Evolutionary conservation across 2,329 filamentous ascomycete species (phyloP), one percentile per base, ranked within the genome.

Genomic region (Trichophyton benhamiae): DNA sequence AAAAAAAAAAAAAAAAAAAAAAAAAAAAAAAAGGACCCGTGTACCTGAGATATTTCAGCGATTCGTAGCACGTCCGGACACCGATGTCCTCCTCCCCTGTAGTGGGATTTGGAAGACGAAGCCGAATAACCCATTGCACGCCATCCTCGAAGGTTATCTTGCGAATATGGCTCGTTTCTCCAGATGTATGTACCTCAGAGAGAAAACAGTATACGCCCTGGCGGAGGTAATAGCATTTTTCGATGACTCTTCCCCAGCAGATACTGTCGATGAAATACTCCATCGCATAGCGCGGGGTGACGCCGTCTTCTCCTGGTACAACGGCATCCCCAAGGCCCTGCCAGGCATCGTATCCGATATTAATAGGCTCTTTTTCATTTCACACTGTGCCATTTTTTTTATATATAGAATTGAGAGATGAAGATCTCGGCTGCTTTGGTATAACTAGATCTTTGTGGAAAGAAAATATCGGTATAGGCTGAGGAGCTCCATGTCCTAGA

Each of bases 81-180:
- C 22, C 22, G 17, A 8, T 17, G 20, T 48, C 44, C 22, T 48
- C 20, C 6, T 25, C 7, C 7, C 41, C 41, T n/a, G 15, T 15
- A 15, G 15, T n/a, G 15, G 41, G 41, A n/a, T 7, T 15, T 20
- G 44, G 44, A 52, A 46, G 17, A 8, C 61, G 59, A 11, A 60
- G 17, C 33, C 61, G 60, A 13, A 44, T 17, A 20, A 63, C 58
- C 61, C 61, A 63, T 20, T 20, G 49, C n/a, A 57, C 27, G 4
- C 42, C 58, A 33, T 60, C 58, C 9, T 48, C 17, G 41, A 63
- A 60, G 9, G 22, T 36, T 22, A 63, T 52, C 22, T 58, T 49
- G 33, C 33, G 59, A n/a, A 60, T 48, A 20, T 60, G 8, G 48
- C 60, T 58, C 20, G 30, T 60, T 3, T n/a, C 8, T 13, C 61